phyloP scores from a whole-genome alignment of 352 stramenopile species.

The Phytophthora kernoviae region DNA sequence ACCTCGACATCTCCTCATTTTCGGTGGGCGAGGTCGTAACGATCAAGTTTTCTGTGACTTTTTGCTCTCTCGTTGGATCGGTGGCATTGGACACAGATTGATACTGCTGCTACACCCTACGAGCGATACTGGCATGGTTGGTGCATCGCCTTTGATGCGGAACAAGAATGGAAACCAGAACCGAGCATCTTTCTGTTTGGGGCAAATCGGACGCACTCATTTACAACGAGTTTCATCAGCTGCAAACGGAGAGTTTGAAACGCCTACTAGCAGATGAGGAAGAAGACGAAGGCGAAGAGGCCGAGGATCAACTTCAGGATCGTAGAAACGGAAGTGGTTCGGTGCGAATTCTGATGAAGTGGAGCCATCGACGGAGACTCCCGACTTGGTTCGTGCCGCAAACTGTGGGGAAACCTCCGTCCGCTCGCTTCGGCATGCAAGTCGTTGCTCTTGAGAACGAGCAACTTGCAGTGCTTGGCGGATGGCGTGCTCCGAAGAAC shows the following conservation, averaged over 20 bases:
- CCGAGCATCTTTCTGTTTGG: constrained; percentile 61
- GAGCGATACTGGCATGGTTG: constrained; percentile 55
- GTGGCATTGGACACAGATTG: constrained; percentile 58
- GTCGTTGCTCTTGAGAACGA: constrained; percentile 46
- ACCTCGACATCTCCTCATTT: constrained; percentile 51
- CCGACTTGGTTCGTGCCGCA: constrained; percentile 43
- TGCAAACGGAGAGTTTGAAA: constrained; percentile 28
- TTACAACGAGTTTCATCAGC: constrained; percentile 53
- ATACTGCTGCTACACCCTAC: constrained; percentile 26
- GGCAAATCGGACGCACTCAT: constrained; percentile 64
- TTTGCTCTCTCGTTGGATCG: constrained; percentile 49
- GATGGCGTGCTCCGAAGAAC: constrained; percentile 21
- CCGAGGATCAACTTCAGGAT: neutral
- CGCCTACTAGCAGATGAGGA: constrained; percentile 19
- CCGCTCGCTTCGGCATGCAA: constrained; percentile 52
- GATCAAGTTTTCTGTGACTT: constrained; percentile 55
- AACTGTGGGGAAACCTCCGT: constrained; percentile 58
- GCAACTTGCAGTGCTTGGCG: constrained; percentile 47
- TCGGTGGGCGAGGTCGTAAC: constrained; percentile 61
- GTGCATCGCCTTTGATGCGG: constrained; percentile 34
- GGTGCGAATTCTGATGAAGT: constrained; percentile 16
- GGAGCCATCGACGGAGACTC: constrained; percentile 11
- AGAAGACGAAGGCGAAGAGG: constrained; percentile 5
- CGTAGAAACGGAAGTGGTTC: constrained; percentile 15
- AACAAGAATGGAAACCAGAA: constrained; percentile 28